A percentile compares a stretch with the other conserved stretches of the same genome.
Evolutionary conservation across 2,329 filamentous ascomycete genomes (phyloP).

Genomic region (Madurella fahalii): DNA sequence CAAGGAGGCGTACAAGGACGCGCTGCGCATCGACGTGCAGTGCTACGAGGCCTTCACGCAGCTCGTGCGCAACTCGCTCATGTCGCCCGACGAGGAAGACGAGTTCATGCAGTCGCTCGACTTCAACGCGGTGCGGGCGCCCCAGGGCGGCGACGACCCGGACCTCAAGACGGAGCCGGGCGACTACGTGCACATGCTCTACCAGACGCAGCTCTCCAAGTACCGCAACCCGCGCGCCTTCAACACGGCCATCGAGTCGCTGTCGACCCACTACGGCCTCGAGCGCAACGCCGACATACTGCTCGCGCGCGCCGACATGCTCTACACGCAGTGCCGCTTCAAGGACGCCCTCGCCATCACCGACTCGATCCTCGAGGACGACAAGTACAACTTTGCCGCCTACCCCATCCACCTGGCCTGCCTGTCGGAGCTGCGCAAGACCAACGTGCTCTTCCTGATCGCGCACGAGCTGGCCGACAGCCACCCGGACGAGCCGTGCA

Average conservation of each 20-base stretch:
- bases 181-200: constrained; percentile 92
- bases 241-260: constrained; percentile 78
- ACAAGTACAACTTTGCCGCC: constrained; percentile 84
- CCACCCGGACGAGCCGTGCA: constrained; percentile 84
- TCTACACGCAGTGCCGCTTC: constrained; percentile 94
- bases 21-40: constrained; percentile 92
- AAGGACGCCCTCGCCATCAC: constrained; percentile 82
- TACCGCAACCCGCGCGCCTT: constrained; percentile 85
- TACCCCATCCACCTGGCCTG: constrained; percentile 91
- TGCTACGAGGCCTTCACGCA: constrained; percentile 98
- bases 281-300: constrained; percentile 83
- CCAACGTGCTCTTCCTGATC: constrained; percentile 85
- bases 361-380: constrained; percentile 71
- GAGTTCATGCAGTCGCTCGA: constrained; percentile 82
- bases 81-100: constrained; percentile 87
- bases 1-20: constrained; percentile 98
- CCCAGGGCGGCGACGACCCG: constrained; percentile 54
- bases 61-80: constrained; percentile 91
- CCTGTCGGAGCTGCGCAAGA: constrained; percentile 80
- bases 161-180: constrained; percentile 60
- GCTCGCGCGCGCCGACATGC: constrained; percentile 80
- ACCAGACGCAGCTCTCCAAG: constrained; percentile 91
- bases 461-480: constrained; percentile 89
- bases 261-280: constrained; percentile 91
- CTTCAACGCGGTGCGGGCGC: constrained; percentile 74